Base-by-base conservation (phyloP, 108 stramenopile species). In the Ochromonas danica region DNA sequence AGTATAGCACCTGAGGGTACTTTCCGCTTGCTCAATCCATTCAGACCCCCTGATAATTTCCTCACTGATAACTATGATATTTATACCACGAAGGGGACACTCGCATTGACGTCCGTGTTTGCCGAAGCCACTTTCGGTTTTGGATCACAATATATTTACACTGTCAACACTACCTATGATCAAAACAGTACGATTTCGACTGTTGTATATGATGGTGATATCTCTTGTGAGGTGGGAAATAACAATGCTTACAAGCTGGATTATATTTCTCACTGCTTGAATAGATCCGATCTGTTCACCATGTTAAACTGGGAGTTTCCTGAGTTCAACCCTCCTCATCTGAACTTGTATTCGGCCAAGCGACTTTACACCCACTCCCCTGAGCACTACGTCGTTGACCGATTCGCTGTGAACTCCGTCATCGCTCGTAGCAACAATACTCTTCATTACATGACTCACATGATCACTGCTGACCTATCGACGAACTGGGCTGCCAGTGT, bases 281-380 rank as follows among this genome's bases (percentile, higher is more conserved):
- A 75, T 41, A 39, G 41, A 41, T 14, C 40, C 38, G 72, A 75
- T 75, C 10, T 75, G 40, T 57, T 75, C 51, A 75, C 72, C 6
- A 10, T 75, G n/a, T 60, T 75, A 6, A 33, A 38, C 27, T 75
- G 14, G 25, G 35, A 75, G 6, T 28, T 10, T 42, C 72, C 51
- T 60, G 36, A 38, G 14, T 27, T 33, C 51, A 75, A 75, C 25
- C 72, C 72, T 42, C 72, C 72, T 75, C 72, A 75, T 33, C 36
- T 75, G 27, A 75, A 75, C 72, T 60, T 75, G 43, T 75, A 75
- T 41, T 35, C 72, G 6, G 72, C 51, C 38, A 41, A 75, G 72
- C 14, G 51, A 27, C 3, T 75, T 6, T 27, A 33, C 72, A 3
- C 17, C 6, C 31, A 67, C 31, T 31, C 30, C 25, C 6, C 45